Evolutionary conservation across 306 rosid genomes (phyloP), one percentile per base, ranked within the genome.

Genomic region (Trichosanthes truncata): DNA sequence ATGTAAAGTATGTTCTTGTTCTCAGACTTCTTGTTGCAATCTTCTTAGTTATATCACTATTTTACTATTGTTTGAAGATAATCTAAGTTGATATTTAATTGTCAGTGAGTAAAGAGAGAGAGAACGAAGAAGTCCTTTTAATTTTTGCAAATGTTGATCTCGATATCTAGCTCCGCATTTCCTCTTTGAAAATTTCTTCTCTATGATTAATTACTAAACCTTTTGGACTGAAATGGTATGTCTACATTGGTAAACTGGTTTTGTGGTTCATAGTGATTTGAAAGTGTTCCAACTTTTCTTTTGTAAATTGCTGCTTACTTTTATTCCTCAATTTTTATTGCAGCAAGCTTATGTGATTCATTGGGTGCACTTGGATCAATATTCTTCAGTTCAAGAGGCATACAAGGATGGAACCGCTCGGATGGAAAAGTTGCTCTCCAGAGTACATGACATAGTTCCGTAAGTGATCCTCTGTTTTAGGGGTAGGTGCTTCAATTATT

Each of bases 281-380:
- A 75, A 43, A 8, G 43, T 17, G 61, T 55, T 67, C 43, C 43
- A 46, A 26, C 21, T 74, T 77, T 67, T 13, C 29, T 31, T 69
- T 51, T 81, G 23, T 23, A 23, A 15, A 69, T 40, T 40, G 63
- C 25, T 26, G 57, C 60, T 43, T 36, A 52, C 25, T 5, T 74
- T 43, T 72, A 21, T 72, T 72, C 77, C 1, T 61, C 78, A 43
- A 18, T 26, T 77, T 72, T 63, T 78, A 76, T 76, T 73, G 79
- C 88, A 95, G 99, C 93, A 90, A 95, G 97, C 91, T 79, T 90
- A 81, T 76, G 89, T 90, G 83, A 90, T 92, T 85, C 96, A 90
- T 82, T 92, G 97, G 97, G 97, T 92, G 76, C 97, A 85, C 80
- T 80, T 90, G 78, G 97, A 92, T 84, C 90, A 61, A 65, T 92